Percentiles rank a stretch among this genome's conserved stretches.
Conservation (phyloP, 225 moss, liverwort and hornwort genomes). For the Antitrichia curtipendula region DNA sequence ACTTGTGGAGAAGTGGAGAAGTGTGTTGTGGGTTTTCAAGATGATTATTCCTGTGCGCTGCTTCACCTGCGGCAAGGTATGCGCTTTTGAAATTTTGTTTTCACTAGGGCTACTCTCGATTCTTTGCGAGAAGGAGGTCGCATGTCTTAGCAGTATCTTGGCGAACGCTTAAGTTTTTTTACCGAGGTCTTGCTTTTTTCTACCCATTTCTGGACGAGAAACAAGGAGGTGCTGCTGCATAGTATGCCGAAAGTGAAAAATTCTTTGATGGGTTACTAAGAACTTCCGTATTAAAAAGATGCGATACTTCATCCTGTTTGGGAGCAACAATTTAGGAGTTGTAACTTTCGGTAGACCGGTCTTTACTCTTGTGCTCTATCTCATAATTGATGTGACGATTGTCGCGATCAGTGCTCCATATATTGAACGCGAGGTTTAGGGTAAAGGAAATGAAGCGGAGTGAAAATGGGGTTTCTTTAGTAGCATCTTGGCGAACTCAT, state of each 20-base stretch:
- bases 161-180: background rate
- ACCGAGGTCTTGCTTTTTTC: background rate
- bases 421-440: background rate
- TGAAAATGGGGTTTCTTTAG: background rate
- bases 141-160: background rate
- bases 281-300: background rate
- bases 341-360: background rate
- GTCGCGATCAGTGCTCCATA: background rate
- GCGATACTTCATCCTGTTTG: background rate
- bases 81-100: background rate
- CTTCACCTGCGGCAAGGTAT: constrained; percentile 90
- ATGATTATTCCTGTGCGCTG: constrained; percentile 99
- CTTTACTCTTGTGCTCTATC: background rate
- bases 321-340: background rate
- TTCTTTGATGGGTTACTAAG: background rate
- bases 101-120: background rate
- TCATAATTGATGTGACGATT: background rate
- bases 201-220: background rate
- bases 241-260: background rate
- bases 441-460: background rate
- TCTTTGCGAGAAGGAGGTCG: background rate
- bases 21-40: background rate
- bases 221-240: background rate
- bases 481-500: background rate
- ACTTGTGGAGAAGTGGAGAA: background rate